Evolutionary conservation across 192 early-diverging fungal genomes (phyloP).

Genomic region (Coemansia sp.): DNA sequence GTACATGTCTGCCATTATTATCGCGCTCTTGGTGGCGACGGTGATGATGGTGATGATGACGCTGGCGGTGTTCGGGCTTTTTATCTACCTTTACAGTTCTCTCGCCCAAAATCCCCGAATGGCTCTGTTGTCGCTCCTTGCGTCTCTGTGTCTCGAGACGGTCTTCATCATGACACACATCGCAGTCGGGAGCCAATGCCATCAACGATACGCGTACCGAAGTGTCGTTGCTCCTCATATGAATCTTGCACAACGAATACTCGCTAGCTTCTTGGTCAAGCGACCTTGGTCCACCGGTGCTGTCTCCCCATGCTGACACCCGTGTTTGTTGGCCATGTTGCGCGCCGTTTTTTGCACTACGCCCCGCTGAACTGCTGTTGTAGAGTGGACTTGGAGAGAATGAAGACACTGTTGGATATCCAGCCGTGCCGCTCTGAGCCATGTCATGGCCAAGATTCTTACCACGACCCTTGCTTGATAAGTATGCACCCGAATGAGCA

Average conservation of each 20-base stretch:
- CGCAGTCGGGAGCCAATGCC: conserved; percentile 52
- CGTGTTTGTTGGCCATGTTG: not conserved
- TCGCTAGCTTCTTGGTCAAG: conserved; percentile 35
- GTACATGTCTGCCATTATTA: not conserved
- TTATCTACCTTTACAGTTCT: conserved; percentile 8
- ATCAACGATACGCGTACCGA: conserved; percentile 48
- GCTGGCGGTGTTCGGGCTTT: conserved; percentile 6
- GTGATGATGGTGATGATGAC: conserved; percentile 12
- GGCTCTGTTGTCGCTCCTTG: conserved; percentile 39
- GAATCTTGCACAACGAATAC: conserved; percentile 42
- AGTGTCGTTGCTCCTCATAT: conserved; percentile 36
- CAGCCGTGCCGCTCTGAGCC: not conserved
- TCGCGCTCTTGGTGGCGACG: conserved; percentile 4
- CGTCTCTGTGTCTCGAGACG: conserved; percentile 26
- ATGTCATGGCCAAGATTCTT: not conserved
- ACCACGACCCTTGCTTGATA: not conserved
- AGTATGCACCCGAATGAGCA: not conserved
- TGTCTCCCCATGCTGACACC: conserved; percentile 2
- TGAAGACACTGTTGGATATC: not conserved
- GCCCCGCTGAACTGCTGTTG: not conserved
- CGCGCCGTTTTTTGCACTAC: not conserved
- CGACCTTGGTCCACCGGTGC: conserved; percentile 12
- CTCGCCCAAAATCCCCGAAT: conserved; percentile 10
- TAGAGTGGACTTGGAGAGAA: conserved; percentile 1
- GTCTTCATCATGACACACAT: conserved; percentile 27